Conservation (phyloP, 2,329 filamentous ascomycete species). For the Lithohypha guttulata region DNA sequence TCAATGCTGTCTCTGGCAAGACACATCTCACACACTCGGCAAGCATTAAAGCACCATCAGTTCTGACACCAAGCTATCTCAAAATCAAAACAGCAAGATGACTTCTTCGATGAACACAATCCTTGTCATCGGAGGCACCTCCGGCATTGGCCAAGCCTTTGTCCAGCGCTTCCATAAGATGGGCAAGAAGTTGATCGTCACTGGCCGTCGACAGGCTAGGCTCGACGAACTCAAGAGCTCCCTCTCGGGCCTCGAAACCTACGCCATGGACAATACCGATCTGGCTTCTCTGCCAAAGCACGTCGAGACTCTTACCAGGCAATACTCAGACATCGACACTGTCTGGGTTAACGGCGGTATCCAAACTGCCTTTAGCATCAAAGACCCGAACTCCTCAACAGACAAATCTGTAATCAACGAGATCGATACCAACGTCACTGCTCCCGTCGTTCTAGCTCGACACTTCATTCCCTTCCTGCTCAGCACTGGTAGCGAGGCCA, state of each 20-base stretch:
- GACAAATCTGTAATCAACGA: slow-evolving; percentile 19
- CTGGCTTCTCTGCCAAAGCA: slow-evolving; percentile 13
- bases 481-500: slow-evolving; percentile 14
- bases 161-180: slow-evolving; percentile 21
- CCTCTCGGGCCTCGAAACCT: slow-evolving; percentile 24
- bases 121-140: slow-evolving; percentile 32
- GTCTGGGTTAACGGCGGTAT: slow-evolving; percentile 27
- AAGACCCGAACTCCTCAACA: slow-evolving; percentile 14
- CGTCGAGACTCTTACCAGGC: slow-evolving; percentile 17
- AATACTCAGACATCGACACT: slow-evolving; percentile 25
- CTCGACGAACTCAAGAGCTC: slow-evolving; percentile 20
- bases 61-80: too few relatives aligned
- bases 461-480: slow-evolving; percentile 24
- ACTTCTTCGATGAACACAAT: background rate
- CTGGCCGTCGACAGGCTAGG: slow-evolving; percentile 21
- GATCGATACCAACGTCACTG: slow-evolving; percentile 24
- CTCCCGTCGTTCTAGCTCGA: slow-evolving; percentile 23
- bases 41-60: too few relatives aligned
- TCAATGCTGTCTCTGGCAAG: too few relatives aligned
- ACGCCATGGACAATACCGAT: slow-evolving; percentile 21
- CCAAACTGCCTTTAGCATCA: slow-evolving; percentile 22
- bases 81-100: too few relatives aligned
- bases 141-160: slow-evolving; percentile 33
- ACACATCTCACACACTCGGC: too few relatives aligned
- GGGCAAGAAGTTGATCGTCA: slow-evolving; percentile 23